Base-by-base conservation (phyloP, 331 rosid species). In the Quercus phellos region DNA sequence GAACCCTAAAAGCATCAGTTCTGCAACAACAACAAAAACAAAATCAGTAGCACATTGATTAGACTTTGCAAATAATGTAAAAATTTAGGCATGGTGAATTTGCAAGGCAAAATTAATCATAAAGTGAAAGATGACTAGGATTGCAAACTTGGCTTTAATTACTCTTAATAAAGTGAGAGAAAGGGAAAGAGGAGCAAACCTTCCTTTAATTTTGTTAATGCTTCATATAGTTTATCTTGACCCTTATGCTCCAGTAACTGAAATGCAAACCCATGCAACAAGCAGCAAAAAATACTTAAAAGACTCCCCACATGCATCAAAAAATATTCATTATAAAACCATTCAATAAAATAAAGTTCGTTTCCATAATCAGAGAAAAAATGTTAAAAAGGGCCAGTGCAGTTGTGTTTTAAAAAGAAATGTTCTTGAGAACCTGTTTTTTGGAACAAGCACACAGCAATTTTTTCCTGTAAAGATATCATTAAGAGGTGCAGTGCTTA, bases 1-100 rank as follows among this genome's bases (percentile, higher is more conserved):
- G 84, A 94, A 94, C 82, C 99, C 97, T 74, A 94, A 84, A 81
- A 94, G 91, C 97, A 94, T 94, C 90, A 94, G 81, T 59, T 94
- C 99, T 92, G 97, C 70, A 79, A 79, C 68, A 72, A 61, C 4
- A 13, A 12, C 69, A 72, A 61, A 0, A 34, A 34, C 38, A 68
- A 35, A 68, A 77, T 17, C 80, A 59, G 46, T 27, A 30, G 50
- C 67, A 78, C 76, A 79, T 43, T 63, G 74, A 69, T 85, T 77
- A 87, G 87, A 74, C 68, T 60, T 51, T 46, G 24, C 27, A 83
- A 61, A 72, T 9, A 61, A 53, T 46, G 38, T 35, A 19, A 42
- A 68, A 22, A 16, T 24, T 68, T 54, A 5, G 24, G 9, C 42
- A 58, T 22, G 66, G 30, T 58, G 53, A 24, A 58, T 58, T 58